Conservation (phyloP, 805 yeast species). For the Hanseniaspora osmophila region DNA sequence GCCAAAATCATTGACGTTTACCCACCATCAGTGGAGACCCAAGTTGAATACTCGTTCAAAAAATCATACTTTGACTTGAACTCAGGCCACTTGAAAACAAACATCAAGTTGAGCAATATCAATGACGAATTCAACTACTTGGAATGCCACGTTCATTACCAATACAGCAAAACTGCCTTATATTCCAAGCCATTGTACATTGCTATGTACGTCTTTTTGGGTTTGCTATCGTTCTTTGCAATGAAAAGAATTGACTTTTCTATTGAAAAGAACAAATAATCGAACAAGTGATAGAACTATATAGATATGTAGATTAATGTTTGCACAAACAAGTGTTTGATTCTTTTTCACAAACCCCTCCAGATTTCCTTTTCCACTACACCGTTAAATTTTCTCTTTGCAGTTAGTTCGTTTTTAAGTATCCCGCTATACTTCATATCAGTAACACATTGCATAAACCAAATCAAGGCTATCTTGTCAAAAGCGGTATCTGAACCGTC, state of each 20-base stretch:
- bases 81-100: slow-evolving; percentile 64
- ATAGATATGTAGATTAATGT: background rate
- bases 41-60: slow-evolving; percentile 13
- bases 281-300: background rate
- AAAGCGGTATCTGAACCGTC: slow-evolving; percentile 31
- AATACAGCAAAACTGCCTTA: slow-evolving; percentile 38
- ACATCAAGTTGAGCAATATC: slow-evolving; percentile 43
- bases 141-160: slow-evolving; percentile 48
- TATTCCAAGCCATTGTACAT: slow-evolving; percentile 54
- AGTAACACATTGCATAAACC: slow-evolving; percentile 62
- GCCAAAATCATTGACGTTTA: slow-evolving; percentile 44
- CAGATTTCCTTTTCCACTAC: slow-evolving; percentile 21
- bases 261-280: slow-evolving; percentile 11
- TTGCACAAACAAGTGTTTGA: background rate
- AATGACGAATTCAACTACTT: slow-evolving; percentile 52
- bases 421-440: slow-evolving; percentile 63
- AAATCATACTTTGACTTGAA: slow-evolving; percentile 59
- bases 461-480: slow-evolving; percentile 49
- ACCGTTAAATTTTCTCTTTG: slow-evolving; percentile 11
- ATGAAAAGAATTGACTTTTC: slow-evolving; percentile 33
- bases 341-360: slow-evolving; percentile 14
- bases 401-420: slow-evolving; percentile 39
- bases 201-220: slow-evolving; percentile 46
- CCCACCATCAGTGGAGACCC: slow-evolving; percentile 28
- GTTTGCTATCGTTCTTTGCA: slow-evolving; percentile 40